A percentile compares a stretch with the other conserved stretches of the same genome.
phyloP scores from a whole-genome alignment of 1,139 yeast genomes.

The Pichia sp. region DNA sequence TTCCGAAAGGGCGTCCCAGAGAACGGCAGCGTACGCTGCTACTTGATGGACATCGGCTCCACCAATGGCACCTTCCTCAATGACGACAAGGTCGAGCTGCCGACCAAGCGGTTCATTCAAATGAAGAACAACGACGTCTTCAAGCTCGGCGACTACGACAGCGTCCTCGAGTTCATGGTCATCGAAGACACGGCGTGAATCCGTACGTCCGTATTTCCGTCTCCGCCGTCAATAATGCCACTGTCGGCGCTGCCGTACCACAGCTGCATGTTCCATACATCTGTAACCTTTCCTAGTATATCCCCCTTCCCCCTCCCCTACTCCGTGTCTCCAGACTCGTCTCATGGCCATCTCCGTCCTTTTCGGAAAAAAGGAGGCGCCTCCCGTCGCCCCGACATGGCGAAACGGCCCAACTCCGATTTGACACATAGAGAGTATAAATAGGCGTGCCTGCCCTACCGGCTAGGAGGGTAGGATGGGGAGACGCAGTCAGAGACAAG shows the following conservation, averaged over 20 bases:
- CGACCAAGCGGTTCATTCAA: conserved; percentile 45
- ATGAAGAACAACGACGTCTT: conserved; percentile 45
- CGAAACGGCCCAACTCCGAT: background rate
- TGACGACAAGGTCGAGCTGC: conserved; percentile 37
- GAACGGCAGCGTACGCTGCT: conserved; percentile 22
- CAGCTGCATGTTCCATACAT: too few relatives aligned
- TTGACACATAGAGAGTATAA: background rate
- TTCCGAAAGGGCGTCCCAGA: conserved; percentile 29
- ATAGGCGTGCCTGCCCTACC: too few relatives aligned
- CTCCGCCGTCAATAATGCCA: background rate
- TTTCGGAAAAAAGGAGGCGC: background rate
- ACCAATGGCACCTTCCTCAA: conserved; percentile 52
- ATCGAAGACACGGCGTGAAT: background rate
- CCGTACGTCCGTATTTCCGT: background rate
- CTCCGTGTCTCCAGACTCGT: too few relatives aligned
- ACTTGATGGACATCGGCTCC: conserved; percentile 50
- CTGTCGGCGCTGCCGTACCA: background rate
- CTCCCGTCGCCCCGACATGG: background rate
- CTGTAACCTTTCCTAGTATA: background rate
- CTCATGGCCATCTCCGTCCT: background rate
- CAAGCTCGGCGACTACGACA: conserved; percentile 38
- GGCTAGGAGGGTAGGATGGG: too few relatives aligned
- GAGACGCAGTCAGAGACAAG: too few relatives aligned
- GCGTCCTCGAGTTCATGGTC: conserved; percentile 23
- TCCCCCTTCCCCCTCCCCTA: background rate